Base-by-base conservation (phyloP, 1,284 basidiomycete genomes). In the Meripilus lineatus region DNA sequence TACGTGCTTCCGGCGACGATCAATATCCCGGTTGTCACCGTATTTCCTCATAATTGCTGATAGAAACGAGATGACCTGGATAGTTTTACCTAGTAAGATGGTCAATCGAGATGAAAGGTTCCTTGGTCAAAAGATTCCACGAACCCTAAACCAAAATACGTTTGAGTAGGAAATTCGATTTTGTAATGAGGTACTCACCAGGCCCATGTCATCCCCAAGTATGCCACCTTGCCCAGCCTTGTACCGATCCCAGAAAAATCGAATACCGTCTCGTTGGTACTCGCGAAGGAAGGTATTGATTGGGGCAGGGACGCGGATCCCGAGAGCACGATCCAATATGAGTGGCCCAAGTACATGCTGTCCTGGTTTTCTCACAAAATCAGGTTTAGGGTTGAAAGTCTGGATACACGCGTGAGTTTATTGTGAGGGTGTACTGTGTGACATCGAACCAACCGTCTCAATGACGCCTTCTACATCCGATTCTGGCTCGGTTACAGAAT, bases 171-270 rank as follows among this genome's bases (percentile, higher is more conserved):
- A 5, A 48, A 49, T 53, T 42, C 62, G 63, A 63, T 63, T 21
- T 23, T 64, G 44, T 23, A 30, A 8, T 25, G 38, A 41, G 32
- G 45, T 40, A 71, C 77, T 58, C 58, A 87, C 86, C 46, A 91
- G 65, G 44, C 89, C 90, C 91, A 94, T 94, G 56, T 94, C 91
- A 59, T 94, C 91, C 14, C 89, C 90, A 1, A 93, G 71, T 14
- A 93, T 58, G 0, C 82, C 89, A 1, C 91, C 91, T 36, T 73
- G 64, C 0, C 70, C 71, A 50, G 81, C 67, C 13, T 70, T 61
- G 57, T 83, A 93, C 25, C 79, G 70, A 5, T 74, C 66, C 64
- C 75, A 92, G 44, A 94, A 75, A 59, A 93, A 93, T 26, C 66
- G 62, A 13, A 88, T 75, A 11, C 92, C 91, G 18, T 92, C 84